Conservation (phyloP, 306 rosid genomes). For the Citrullus colocynthis region DNA sequence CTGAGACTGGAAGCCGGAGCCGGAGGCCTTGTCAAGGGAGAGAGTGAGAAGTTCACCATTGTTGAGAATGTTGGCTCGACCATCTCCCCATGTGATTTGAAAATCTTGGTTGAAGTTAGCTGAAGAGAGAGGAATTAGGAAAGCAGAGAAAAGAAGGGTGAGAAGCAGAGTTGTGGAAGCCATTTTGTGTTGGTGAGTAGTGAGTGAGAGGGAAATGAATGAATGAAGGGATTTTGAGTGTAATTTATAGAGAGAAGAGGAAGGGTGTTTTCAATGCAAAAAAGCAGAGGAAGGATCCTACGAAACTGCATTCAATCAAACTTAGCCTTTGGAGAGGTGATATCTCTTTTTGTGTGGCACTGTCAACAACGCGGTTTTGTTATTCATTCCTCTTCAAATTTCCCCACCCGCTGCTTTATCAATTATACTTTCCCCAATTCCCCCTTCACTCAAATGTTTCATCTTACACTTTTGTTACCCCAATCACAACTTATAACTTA, state of each 20-base stretch:
- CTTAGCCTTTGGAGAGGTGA: not conserved
- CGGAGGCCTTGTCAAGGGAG: slow-evolving; percentile 43
- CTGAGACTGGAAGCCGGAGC: slow-evolving; percentile 62
- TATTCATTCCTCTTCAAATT: not conserved
- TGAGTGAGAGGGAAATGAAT: not conserved
- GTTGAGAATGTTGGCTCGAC: slow-evolving; percentile 47
- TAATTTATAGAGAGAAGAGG: not conserved
- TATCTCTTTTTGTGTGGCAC: not conserved
- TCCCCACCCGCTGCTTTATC: not conserved
- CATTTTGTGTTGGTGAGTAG: not conserved
- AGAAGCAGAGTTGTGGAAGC: not conserved
- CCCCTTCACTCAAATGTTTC: not conserved
- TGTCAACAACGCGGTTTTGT: not conserved
- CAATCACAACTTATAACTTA: too few species aligned
- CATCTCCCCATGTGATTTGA: slow-evolving; percentile 59
- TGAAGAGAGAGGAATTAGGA: slow-evolving; percentile 4
- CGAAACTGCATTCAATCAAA: not conserved
- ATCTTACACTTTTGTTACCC: too few species aligned
- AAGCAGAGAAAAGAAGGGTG: not conserved
- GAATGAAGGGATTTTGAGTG: not conserved
- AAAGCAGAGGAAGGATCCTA: not conserved
- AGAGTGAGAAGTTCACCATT: slow-evolving; percentile 44
- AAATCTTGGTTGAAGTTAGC: slow-evolving; percentile 35
- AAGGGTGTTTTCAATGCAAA: not conserved
- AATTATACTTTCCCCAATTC: too few species aligned